A percentile compares a stretch with the other conserved stretches of the same genome.
Conservation (phyloP, 2,329 filamentous ascomycete genomes). For the Aspergillus terreus region DNA sequence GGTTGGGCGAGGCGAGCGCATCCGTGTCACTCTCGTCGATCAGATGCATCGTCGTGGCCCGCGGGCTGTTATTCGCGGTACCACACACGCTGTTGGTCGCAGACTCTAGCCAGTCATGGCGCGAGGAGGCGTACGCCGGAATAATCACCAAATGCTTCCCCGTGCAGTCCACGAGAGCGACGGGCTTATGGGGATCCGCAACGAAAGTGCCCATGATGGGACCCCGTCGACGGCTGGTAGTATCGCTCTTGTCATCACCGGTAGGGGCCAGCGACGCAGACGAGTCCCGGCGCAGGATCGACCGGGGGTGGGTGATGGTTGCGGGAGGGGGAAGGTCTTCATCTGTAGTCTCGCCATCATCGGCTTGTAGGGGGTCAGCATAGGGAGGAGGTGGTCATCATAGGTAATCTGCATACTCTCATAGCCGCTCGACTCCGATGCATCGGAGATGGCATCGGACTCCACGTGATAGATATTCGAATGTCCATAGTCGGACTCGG, state of each 20-base stretch:
- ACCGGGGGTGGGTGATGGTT: conserved; percentile 46
- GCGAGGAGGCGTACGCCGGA: conserved; percentile 44
- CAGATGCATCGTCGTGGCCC: conserved; percentile 35
- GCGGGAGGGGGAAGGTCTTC: conserved; percentile 51
- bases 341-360: conserved; percentile 60
- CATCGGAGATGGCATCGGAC: conserved; percentile 39
- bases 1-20: conserved; percentile 36
- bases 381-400: conserved; percentile 16
- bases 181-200: conserved; percentile 46
- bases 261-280: conserved; percentile 43
- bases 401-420: conserved; percentile 50
- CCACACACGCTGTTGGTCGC: conserved; percentile 39
- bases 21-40: conserved; percentile 46
- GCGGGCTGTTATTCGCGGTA: conserved; percentile 43
- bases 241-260: conserved; percentile 33
- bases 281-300: conserved; percentile 50
- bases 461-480: conserved; percentile 44
- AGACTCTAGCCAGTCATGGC: conserved; percentile 44
- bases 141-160: conserved; percentile 48
- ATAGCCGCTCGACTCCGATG: conserved; percentile 50
- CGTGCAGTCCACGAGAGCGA: conserved; percentile 45
- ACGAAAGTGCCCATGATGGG: conserved; percentile 47
- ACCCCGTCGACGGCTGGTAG: conserved; percentile 38
- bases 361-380: conserved; percentile 51
- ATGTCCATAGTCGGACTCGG: conserved; percentile 37